Conservation (phyloP, 495 filamentous ascomycete genomes). For the Tuber calosporum region DNA sequence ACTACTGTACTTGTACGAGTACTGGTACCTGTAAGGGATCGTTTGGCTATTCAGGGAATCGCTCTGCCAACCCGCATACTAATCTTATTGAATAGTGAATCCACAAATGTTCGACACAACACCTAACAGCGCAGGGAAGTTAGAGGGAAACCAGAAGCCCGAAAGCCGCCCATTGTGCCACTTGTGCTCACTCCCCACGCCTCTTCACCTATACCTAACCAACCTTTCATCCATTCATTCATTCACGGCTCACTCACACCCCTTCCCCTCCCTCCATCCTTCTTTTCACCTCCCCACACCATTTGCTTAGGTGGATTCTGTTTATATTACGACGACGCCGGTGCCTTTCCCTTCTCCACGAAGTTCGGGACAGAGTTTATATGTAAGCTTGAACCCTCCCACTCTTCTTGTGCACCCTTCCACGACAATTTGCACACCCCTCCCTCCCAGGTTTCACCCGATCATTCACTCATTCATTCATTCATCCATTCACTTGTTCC, state of each 20-base stretch:
- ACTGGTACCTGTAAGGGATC: conserved; percentile 17
- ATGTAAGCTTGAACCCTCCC: conserved; percentile 4
- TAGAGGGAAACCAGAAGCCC: conserved; percentile 9
- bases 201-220: conserved; percentile 5
- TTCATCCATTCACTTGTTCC: background rate
- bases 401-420: background rate
- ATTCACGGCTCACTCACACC: conserved; percentile 20
- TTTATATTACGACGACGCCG: conserved; percentile 24
- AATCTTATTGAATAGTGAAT: background rate
- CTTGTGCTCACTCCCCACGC: background rate
- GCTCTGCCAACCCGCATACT: conserved; percentile 15
- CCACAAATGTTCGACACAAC: background rate
- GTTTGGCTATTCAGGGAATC: conserved; percentile 24
- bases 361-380: conserved; percentile 1
- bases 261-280: conserved; percentile 10
- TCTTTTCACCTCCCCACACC: conserved; percentile 7
- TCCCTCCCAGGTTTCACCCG: conserved; percentile 6
- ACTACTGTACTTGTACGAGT: conserved; percentile 18
- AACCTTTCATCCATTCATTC: conserved; percentile 12
- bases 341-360: conserved; percentile 8
- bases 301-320: conserved; percentile 16
- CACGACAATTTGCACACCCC: background rate
- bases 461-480: conserved; percentile 1
- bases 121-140: background rate
- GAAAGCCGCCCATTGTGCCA: conserved; percentile 11